These are phyloP conservation scores for Geranium incanum DNA, from an alignment of 441 rosid species.

Conservation along the genomic window DNA sequence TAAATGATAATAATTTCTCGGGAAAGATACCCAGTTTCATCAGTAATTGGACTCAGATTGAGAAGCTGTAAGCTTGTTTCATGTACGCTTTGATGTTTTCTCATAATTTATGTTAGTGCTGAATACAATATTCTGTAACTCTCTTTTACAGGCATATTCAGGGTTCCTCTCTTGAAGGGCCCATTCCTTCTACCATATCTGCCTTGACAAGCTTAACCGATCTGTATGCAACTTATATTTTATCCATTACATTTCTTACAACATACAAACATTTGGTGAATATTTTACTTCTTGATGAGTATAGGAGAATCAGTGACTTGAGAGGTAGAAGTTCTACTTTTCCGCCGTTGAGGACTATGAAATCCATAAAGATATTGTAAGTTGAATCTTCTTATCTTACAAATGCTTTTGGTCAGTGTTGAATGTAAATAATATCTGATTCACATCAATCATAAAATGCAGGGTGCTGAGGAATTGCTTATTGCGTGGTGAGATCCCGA, in stretches of 20 bases:
- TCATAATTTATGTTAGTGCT: background rate
- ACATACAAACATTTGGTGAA: constrained; percentile 6
- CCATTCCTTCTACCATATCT: constrained; percentile 65
- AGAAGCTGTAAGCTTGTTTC: constrained; percentile 54
- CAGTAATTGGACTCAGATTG: constrained; percentile 48
- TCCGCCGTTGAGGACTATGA: constrained; percentile 42
- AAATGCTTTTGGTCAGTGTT: background rate
- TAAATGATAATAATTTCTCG: constrained; percentile 60
- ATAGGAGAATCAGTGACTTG: constrained; percentile 77
- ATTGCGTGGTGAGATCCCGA: constrained; percentile 55
- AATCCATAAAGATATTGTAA: constrained; percentile 68
- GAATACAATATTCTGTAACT: background rate
- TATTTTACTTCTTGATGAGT: constrained; percentile 15
- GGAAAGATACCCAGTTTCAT: constrained; percentile 68
- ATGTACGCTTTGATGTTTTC: background rate
- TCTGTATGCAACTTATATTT: constrained; percentile 44
- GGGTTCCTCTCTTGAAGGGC: constrained; percentile 73
- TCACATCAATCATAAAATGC: constrained; percentile 18
- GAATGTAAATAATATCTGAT: background rate
- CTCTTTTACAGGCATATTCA: constrained; percentile 54
- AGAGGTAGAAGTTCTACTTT: constrained; percentile 50
- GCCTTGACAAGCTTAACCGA: constrained; percentile 54
- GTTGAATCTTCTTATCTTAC: constrained; percentile 20
- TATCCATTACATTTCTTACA: constrained; percentile 6
- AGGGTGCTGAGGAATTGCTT: constrained; percentile 67